Percentiles rank a stretch among this genome's conserved stretches.
Conservation (phyloP, 2,329 filamentous ascomycete genomes). For the Lecanicillium sp. region DNA sequence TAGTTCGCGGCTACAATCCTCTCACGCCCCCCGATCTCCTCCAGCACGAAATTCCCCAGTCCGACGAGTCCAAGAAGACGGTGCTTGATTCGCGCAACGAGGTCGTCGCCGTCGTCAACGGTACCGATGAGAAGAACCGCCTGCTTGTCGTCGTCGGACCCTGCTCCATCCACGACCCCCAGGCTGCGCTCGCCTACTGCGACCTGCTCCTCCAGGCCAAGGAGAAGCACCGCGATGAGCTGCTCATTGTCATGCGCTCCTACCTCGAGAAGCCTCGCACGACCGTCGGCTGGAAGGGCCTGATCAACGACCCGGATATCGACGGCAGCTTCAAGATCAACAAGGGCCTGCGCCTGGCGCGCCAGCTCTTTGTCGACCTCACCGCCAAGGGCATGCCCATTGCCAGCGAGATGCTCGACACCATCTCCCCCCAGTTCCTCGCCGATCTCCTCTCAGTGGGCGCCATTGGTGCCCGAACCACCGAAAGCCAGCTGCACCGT, state of each 20-base stretch:
- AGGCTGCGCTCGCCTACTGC: constrained; percentile 88
- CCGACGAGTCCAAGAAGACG: constrained; percentile 47
- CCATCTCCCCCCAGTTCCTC: constrained; percentile 94
- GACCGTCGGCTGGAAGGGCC: constrained; percentile 96
- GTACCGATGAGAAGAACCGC: constrained; percentile 51
- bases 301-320: constrained; percentile 98
- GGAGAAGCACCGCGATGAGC: constrained; percentile 80
- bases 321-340: constrained; percentile 99
- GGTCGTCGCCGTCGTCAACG: constrained; percentile 61
- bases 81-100: constrained; percentile 57
- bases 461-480: constrained; percentile 91
- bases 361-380: constrained; percentile 88
- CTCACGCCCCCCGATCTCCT: constrained; percentile 89
- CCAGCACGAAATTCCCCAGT: constrained; percentile 78
- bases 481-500: constrained; percentile 90
- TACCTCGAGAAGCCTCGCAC: constrained; percentile 98
- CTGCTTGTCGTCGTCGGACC: constrained; percentile 78
- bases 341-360: constrained; percentile 80
- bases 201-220: constrained; percentile 72
- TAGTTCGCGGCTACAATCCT: constrained; percentile 85
- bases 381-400: constrained; percentile 91
- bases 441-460: constrained; percentile 88
- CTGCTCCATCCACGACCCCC: constrained; percentile 94
- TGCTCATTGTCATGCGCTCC: constrained; percentile 93
- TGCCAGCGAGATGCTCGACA: constrained; percentile 96